These are phyloP conservation scores for Mycena chlorophos DNA, from an alignment of 768 basidiomycete genomes.

Conservation along the genomic window DNA sequence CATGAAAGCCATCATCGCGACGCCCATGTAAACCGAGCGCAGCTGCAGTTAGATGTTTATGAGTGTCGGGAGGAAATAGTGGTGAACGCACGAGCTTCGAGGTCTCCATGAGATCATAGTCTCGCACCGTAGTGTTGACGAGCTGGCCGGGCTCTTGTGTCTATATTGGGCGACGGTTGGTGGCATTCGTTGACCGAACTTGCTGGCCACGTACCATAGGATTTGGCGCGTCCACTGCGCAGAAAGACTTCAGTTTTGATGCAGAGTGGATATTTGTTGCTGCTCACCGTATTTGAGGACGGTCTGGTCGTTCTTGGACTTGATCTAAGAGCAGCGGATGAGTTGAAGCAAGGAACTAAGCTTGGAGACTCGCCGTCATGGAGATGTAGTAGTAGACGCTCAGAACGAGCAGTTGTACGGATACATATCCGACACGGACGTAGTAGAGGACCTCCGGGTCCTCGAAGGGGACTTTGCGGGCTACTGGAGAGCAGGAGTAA, in stretches of 20 bases:
- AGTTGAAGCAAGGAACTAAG: neutral
- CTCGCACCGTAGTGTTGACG: constrained; percentile 87
- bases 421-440: constrained; percentile 82
- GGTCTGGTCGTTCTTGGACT: constrained; percentile 92
- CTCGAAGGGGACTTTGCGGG: constrained; percentile 87
- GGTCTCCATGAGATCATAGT: constrained; percentile 89
- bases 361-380: constrained; percentile 52
- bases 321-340: constrained; percentile 56
- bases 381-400: constrained; percentile 81
- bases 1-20: constrained; percentile 90
- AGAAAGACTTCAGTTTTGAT: constrained; percentile 7
- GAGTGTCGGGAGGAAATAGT: neutral
- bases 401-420: constrained; percentile 69
- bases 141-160: constrained; percentile 69
- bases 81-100: constrained; percentile 65
- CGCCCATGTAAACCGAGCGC: constrained; percentile 65
- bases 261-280: neutral
- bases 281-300: constrained; percentile 88
- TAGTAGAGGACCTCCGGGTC: constrained; percentile 80
- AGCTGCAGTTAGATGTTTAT: constrained; percentile 40
- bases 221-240: constrained; percentile 67
- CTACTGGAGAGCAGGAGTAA: constrained; percentile 54
- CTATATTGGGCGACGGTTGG: constrained; percentile 31
- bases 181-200: neutral
- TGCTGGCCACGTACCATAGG: constrained; percentile 62